Evolutionary conservation across 2,329 filamentous ascomycete species (phyloP).

Genomic region (Chaetomium sp.): DNA sequence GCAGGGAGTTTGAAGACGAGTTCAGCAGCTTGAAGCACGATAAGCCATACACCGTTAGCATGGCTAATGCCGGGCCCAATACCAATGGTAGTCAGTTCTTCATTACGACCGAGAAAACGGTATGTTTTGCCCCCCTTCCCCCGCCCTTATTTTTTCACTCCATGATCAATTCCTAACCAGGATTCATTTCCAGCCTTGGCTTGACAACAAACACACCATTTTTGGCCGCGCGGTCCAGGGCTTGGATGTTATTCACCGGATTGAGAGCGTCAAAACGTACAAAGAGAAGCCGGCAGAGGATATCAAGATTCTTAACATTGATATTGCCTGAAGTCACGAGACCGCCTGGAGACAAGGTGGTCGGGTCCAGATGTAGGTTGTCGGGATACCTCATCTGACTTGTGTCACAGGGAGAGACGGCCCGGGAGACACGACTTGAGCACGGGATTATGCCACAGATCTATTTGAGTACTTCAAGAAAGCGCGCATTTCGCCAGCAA

Average conservation of each 20-base stretch:
- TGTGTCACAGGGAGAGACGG: too few species aligned
- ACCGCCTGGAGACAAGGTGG: too few species aligned
- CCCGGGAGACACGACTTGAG: too few species aligned
- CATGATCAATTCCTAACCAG: constrained; percentile 23
- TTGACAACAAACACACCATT: constrained; percentile 93
- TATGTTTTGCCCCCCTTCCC: constrained; percentile 34
- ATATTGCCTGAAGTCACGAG: constrained; percentile 25
- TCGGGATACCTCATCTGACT: too few species aligned
- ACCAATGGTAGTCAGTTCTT: constrained; percentile 98
- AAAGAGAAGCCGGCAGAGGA: constrained; percentile 95
- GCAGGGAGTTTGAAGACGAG: constrained; percentile 86
- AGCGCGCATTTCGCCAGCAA: neutral
- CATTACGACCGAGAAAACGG: constrained; percentile 93
- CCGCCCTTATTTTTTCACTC: neutral
- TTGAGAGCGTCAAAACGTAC: constrained; percentile 81
- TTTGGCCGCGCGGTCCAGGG: constrained; percentile 88
- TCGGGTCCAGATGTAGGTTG: too few species aligned
- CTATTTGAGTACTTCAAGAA: neutral
- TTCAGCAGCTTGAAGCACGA: constrained; percentile 89
- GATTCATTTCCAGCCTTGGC: constrained; percentile 58
- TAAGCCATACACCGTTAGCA: constrained; percentile 91
- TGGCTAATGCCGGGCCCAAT: constrained; percentile 94
- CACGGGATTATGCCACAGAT: neutral
- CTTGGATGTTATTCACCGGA: constrained; percentile 89
- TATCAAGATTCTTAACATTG: constrained; percentile 93